A percentile compares a stretch with the other conserved stretches of the same genome.
Evolutionary conservation across 176 grass and related monocot species (phyloP).

Genomic region (Oryza meridionalis): DNA sequence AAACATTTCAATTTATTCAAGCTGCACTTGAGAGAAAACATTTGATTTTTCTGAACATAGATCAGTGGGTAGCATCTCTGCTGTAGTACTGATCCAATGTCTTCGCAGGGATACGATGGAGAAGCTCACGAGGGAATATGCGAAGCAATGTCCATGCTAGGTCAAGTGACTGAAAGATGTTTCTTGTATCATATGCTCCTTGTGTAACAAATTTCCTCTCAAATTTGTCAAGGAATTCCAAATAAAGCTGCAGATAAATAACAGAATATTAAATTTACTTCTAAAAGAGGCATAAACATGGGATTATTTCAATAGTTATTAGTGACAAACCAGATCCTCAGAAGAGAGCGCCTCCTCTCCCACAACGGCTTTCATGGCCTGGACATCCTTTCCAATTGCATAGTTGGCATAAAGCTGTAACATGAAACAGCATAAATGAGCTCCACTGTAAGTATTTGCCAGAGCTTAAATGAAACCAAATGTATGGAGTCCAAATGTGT

Average conservation of each 20-base stretch:
- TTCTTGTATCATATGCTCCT: constrained; percentile 92
- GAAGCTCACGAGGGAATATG: constrained; percentile 96
- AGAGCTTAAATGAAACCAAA: neutral
- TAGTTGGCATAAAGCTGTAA: constrained; percentile 98
- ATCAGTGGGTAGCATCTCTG: constrained; percentile 81
- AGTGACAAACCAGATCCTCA: constrained; percentile 79
- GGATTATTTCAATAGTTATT: neutral
- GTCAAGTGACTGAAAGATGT: constrained; percentile 99
- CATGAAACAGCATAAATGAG: constrained; percentile 29
- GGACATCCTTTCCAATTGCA: constrained; percentile 99
- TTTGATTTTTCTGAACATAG: constrained; percentile 31
- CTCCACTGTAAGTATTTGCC: neutral
- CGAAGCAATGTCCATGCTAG: constrained; percentile 97
- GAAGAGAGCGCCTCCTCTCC: constrained; percentile 99
- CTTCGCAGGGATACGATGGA: constrained; percentile 97
- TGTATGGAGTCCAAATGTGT: constrained; percentile 4
- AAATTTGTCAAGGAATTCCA: constrained; percentile 98
- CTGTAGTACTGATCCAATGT: constrained; percentile 95
- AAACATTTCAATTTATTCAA: constrained; percentile 60
- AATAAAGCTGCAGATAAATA: constrained; percentile 73
- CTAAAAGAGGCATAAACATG: neutral
- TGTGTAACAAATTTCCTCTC: constrained; percentile 96
- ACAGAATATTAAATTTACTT: constrained; percentile 14
- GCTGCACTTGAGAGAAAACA: constrained; percentile 48
- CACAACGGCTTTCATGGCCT: constrained; percentile 99